Conservation (phyloP, 352 stramenopile genomes). For the Globisporangium megalacanthum region DNA sequence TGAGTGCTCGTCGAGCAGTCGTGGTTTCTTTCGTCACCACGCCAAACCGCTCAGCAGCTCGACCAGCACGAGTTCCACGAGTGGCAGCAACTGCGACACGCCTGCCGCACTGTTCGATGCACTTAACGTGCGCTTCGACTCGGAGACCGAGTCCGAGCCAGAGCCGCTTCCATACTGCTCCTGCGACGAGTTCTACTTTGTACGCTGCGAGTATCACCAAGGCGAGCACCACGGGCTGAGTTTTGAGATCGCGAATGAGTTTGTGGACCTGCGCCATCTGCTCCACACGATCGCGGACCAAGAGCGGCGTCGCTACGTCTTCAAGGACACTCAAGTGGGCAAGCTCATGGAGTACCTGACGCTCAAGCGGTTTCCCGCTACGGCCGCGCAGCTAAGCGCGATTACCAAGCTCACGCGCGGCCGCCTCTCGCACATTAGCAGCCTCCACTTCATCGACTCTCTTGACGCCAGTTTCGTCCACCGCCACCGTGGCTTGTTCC, state of each 20-base stretch:
- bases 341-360: constrained; percentile 57
- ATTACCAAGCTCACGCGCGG: constrained; percentile 33
- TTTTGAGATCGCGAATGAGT: constrained; percentile 46
- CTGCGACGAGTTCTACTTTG: constrained; percentile 40
- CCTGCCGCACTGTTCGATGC: not conserved
- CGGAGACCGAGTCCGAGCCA: constrained; percentile 45
- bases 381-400: constrained; percentile 35
- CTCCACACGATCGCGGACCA: constrained; percentile 41
- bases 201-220: constrained; percentile 40
- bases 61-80: constrained; percentile 1
- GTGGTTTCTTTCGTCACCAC: constrained; percentile 1
- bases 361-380: constrained; percentile 39
- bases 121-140: constrained; percentile 15
- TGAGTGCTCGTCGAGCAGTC: not conserved
- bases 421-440: constrained; percentile 35
- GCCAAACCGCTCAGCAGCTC: constrained; percentile 2
- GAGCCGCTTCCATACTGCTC: constrained; percentile 43
- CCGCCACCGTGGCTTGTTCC: constrained; percentile 36
- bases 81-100: not conserved
- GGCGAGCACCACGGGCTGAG: constrained; percentile 44
- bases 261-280: constrained; percentile 42
- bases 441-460: constrained; percentile 40
- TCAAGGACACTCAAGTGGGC: constrained; percentile 43
- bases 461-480: constrained; percentile 37
- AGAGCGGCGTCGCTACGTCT: constrained; percentile 44